Base-by-base conservation (phyloP, 2,329 filamentous ascomycete species). In the Pseudopyricularia javanii region DNA sequence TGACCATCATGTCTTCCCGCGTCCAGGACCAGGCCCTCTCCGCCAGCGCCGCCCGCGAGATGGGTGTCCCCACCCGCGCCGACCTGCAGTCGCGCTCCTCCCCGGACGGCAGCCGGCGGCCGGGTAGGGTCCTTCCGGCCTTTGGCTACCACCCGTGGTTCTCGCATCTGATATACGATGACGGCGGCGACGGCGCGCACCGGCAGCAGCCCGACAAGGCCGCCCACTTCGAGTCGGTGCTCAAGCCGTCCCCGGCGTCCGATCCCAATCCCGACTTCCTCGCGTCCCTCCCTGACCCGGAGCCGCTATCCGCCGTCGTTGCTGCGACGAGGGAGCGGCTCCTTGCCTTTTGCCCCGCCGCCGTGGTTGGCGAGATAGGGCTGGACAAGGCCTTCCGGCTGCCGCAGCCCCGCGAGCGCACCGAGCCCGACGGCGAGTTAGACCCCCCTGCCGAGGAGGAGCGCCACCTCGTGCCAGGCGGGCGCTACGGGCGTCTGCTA, bases 111-210 rank as follows among this genome's bases (percentile, higher is more conserved):
- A 45, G 7, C 20, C 20, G 11, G 14, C 11, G 17, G 22, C 26
- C 24, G 51, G 12, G 3, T 17, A 64, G 60, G 17, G 57, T 74
- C 51, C 60, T 91, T 3, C 85, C 88, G 0, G 81, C 82, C n/a
- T 91, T 91, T 67, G 88, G 88, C 20, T 91, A 87, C 86, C 88
- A 93, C 63, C 88, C 88, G 1, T 93, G 88, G 88, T 91, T 91
- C 66, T 85, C 86, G 1, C 74, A 91, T 64, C 82, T 88, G 58
- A 75, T 93, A 60, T 88, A 82, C 62, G 81, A 88, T 64, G 43
- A 28, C 54, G 37, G 55, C 52, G 55, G 58, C 2, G 58, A 61
- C 8, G n/a, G 11, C 7, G 8, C 32, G 48, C 48, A 24, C 30
- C 15, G n/a, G 7, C 20, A 15, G 15, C 22, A 53, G 51, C 34